Evolutionary conservation across 164 flowering plant genomes (phyloP), one percentile per base, ranked within the genome.

Genomic region (Sedum album): DNA sequence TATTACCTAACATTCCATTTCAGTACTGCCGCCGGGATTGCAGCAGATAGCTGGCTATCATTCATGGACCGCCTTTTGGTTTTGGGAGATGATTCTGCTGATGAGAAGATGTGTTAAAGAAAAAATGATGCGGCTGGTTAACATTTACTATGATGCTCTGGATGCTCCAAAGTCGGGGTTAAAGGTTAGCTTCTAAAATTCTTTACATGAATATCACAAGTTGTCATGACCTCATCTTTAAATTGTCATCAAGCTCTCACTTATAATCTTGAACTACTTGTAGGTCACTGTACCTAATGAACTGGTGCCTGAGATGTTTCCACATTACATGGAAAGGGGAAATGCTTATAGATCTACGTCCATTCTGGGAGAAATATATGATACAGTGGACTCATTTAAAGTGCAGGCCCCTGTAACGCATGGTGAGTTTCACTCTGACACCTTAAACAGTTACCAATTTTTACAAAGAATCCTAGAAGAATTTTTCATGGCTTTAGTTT

Each of bases 141-240:
- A 93, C 70, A 73, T 88, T 31, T 93, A 89, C 74, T 93, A 89
- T 74, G 86, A 84, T 70, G 96, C 97, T 30, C 35, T 93, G 49
- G 96, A 93, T 84, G 97, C 97, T 9, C 91, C 94, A 6, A 88
- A 90, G 69, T 78, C 76, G 42, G 94, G 91, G 66, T 71, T 51
- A 57, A 82, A 86, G 97, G 97, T 84, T 67, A 72, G 74, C 73
- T 69, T 66, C 38, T 48, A n/a, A n/a, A n/a, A n/a, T n/a, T n/a
- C n/a, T n/a, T n/a, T n/a, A n/a, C n/a, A n/a, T n/a, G n/a, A n/a
- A n/a, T n/a, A n/a, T n/a, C n/a, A n/a, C n/a, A n/a, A n/a, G n/a
- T n/a, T n/a, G n/a, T n/a, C n/a, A n/a, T n/a, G n/a, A n/a, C n/a
- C 38, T 35, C 38, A 35, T 35, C 38, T 35, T 35, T 3, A 35